phyloP scores from a whole-genome alignment of 306 rosid genomes.

The Lathyrus sativus region DNA sequence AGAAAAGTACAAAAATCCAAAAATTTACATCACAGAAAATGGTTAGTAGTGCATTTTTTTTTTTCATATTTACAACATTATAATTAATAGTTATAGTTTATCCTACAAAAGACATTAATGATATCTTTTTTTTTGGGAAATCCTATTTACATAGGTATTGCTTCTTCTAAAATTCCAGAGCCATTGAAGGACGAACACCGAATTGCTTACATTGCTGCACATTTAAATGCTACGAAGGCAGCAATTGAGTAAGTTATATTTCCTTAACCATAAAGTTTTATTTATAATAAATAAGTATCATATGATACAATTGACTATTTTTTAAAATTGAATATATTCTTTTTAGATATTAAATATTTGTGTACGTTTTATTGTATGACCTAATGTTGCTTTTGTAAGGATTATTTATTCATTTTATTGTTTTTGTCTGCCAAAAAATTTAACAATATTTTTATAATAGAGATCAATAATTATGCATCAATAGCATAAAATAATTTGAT shows the following conservation, averaged over 20 bases:
- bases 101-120: not conserved
- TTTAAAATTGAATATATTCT: too few species aligned
- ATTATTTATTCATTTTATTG: not conserved
- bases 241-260: constrained; percentile 18
- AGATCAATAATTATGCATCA: not conserved
- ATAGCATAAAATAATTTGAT: not conserved
- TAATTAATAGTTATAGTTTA: not conserved
- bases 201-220: not conserved
- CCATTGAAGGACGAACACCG: constrained; percentile 8
- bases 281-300: not conserved
- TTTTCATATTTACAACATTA: not conserved
- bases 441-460: not conserved
- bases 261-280: not conserved
- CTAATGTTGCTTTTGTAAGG: not conserved
- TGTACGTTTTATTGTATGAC: too few species aligned
- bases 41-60: constrained; percentile 7
- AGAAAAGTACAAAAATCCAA: constrained; percentile 26
- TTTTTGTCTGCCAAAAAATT: not conserved
- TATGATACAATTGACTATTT: not conserved
- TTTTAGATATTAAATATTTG: not conserved
- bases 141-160: not conserved
- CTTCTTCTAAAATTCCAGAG: not conserved
- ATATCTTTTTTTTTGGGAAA: not conserved
- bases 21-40: constrained; percentile 48
- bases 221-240: not conserved